Conservation (phyloP, 306 rosid genomes). For the Glycyrrhiza uralensis region DNA sequence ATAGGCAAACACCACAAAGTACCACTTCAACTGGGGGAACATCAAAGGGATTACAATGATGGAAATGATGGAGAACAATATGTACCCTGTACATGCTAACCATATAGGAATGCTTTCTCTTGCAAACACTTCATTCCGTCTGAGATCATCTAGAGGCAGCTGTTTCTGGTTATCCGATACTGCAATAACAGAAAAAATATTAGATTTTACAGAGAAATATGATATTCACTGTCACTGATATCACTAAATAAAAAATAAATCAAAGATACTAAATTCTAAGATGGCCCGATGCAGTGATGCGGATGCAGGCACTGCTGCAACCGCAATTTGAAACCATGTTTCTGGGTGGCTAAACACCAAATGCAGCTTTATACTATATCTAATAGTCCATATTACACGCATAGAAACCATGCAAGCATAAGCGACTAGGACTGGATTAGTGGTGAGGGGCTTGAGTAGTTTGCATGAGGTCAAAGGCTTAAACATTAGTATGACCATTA, state of each 20-base stretch:
- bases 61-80: slow-evolving; percentile 62
- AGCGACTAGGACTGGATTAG: too few relatives aligned
- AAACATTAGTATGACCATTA: too few relatives aligned
- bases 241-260: too few relatives aligned
- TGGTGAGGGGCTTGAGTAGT: too few relatives aligned
- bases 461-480: too few relatives aligned
- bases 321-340: neutral
- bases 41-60: slow-evolving; percentile 76
- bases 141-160: slow-evolving; percentile 52
- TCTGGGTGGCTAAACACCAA: neutral
- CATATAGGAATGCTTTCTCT: slow-evolving; percentile 82
- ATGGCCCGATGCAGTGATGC: too few relatives aligned
- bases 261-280: too few relatives aligned
- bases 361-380: neutral
- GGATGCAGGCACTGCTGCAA: too few relatives aligned
- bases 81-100: slow-evolving; percentile 73
- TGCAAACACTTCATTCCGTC: slow-evolving; percentile 72
- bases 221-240: slow-evolving; percentile 11
- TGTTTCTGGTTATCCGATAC: slow-evolving; percentile 43
- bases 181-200: slow-evolving; percentile 32
- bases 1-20: slow-evolving; percentile 75
- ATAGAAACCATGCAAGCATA: too few relatives aligned
- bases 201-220: slow-evolving; percentile 6
- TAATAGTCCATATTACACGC: neutral
- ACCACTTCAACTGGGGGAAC: slow-evolving; percentile 93